Conservation (phyloP, 768 basidiomycete species). For the Chalciporus pseudorubinellus region DNA sequence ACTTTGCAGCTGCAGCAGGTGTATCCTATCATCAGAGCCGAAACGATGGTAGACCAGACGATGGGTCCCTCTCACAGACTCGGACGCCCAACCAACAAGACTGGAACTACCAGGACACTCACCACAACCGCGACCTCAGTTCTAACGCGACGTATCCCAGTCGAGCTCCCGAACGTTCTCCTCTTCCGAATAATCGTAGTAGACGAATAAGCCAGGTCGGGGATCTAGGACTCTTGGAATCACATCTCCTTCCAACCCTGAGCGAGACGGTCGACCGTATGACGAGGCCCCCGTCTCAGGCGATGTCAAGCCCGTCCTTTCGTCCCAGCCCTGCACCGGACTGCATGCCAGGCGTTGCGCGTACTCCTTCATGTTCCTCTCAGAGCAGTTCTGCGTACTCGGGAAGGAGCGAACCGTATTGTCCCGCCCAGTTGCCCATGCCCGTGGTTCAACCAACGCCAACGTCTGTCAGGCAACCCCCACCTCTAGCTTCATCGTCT, state of each 20-base stretch:
- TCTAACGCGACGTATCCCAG: conserved; percentile 13
- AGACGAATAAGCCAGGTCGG: conserved; percentile 42
- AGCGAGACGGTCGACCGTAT: conserved; percentile 72
- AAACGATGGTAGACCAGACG: conserved; percentile 1
- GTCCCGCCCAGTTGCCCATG: not conserved
- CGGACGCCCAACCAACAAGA: conserved; percentile 4
- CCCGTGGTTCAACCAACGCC: not conserved
- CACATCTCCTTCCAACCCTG: conserved; percentile 65
- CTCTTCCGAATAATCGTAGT: conserved; percentile 4
- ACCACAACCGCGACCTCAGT: conserved; percentile 8
- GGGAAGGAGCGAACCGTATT: not conserved
- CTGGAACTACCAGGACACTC: not conserved
- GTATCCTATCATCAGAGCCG: conserved; percentile 18
- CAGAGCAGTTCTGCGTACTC: conserved; percentile 17
- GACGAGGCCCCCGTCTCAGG: conserved; percentile 53
- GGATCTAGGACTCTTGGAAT: conserved; percentile 59
- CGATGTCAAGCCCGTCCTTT: conserved; percentile 10
- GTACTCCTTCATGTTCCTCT: conserved; percentile 20
- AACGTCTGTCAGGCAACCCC: conserved; percentile 3
- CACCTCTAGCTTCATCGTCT: conserved; percentile 8
- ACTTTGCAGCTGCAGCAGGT: conserved; percentile 55
- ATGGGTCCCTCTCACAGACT: not conserved
- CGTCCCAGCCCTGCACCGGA: not conserved
- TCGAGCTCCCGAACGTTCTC: conserved; percentile 4
- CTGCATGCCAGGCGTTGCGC: conserved; percentile 7